These are phyloP conservation scores for Coemansia sp. DNA, from an alignment of 192 early-diverging fungal species.

Conservation along the genomic window DNA sequence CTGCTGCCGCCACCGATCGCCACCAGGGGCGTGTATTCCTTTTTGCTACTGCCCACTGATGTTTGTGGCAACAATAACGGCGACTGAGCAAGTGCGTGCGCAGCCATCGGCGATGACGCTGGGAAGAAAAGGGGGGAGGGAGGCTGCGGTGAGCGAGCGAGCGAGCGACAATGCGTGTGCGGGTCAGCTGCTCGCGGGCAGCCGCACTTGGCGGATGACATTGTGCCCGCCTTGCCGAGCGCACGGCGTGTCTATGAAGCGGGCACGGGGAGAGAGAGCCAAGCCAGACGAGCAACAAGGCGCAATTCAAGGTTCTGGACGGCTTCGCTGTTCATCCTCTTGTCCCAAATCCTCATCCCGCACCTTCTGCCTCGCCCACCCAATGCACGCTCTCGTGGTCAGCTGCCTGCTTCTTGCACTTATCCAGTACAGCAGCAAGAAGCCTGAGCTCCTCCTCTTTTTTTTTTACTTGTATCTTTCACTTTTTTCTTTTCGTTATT, in stretches of 20 bases:
- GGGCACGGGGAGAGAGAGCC: constrained; percentile 10
- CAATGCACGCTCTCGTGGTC: constrained; percentile 13
- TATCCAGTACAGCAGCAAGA: not conserved
- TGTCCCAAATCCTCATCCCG: constrained; percentile 3
- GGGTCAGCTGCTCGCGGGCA: constrained; percentile 4
- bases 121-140: not conserved
- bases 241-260: constrained; percentile 13
- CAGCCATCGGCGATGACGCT: constrained; percentile 6
- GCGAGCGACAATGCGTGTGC: constrained; percentile 9
- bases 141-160: constrained; percentile 1
- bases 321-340: constrained; percentile 37
- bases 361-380: constrained; percentile 2
- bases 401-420: constrained; percentile 25
- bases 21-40: not conserved
- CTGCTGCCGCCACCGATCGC: constrained; percentile 12
- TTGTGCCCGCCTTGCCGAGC: constrained; percentile 8
- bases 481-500: constrained; percentile 6
- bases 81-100: not conserved
- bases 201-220: constrained; percentile 10
- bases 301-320: constrained; percentile 52
- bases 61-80: not conserved
- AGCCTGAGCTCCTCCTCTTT: constrained; percentile 8
- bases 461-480: not conserved
- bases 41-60: constrained; percentile 1
- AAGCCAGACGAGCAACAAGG: not conserved